Percentiles rank a stretch among this genome's conserved stretches.
Conservation (phyloP, 2,329 filamentous ascomycete species). For the Keithomyces neogunnii region DNA sequence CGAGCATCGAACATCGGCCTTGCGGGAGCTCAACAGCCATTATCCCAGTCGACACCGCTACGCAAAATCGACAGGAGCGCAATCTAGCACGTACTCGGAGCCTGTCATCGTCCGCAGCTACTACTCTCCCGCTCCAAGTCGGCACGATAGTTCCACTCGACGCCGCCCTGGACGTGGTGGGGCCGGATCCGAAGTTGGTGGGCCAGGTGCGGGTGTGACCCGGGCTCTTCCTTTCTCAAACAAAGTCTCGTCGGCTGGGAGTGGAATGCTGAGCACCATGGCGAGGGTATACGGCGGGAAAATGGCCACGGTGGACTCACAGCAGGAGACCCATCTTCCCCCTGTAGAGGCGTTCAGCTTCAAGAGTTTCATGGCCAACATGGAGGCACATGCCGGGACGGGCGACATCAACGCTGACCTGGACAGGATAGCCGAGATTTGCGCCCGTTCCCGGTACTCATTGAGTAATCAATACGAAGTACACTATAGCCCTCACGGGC, state of each 20-base stretch:
- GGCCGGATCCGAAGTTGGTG: conserved; percentile 18
- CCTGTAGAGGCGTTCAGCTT: conserved; percentile 57
- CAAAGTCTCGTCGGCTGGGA: conserved; percentile 22
- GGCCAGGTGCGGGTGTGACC: conserved; percentile 19
- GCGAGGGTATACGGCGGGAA: conserved; percentile 34
- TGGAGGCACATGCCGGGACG: conserved; percentile 33
- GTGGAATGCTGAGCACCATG: conserved; percentile 34
- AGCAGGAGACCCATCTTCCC: conserved; percentile 40
- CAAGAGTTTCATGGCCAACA: conserved; percentile 53
- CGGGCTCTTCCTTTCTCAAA: conserved; percentile 25
- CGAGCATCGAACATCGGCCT: conserved; percentile 48
- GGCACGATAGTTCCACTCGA: conserved; percentile 21
- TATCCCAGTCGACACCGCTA: conserved; percentile 49
- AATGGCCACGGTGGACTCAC: conserved; percentile 13
- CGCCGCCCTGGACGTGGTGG: conserved; percentile 21
- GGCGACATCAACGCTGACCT: conserved; percentile 48
- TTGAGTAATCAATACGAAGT: conserved; percentile 60
- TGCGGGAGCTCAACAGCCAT: conserved; percentile 50
- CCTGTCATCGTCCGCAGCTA: conserved; percentile 60
- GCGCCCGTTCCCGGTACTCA: conserved; percentile 55
- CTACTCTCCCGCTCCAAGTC: conserved; percentile 35
- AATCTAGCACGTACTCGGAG: conserved; percentile 52
- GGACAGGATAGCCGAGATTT: conserved; percentile 59
- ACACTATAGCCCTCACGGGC: conserved; percentile 54
- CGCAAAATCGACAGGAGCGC: conserved; percentile 46